A percentile compares a stretch with the other conserved stretches of the same genome.
phyloP scores from a whole-genome alignment of 352 stramenopile genomes.

The Aphanomyces invadans region DNA sequence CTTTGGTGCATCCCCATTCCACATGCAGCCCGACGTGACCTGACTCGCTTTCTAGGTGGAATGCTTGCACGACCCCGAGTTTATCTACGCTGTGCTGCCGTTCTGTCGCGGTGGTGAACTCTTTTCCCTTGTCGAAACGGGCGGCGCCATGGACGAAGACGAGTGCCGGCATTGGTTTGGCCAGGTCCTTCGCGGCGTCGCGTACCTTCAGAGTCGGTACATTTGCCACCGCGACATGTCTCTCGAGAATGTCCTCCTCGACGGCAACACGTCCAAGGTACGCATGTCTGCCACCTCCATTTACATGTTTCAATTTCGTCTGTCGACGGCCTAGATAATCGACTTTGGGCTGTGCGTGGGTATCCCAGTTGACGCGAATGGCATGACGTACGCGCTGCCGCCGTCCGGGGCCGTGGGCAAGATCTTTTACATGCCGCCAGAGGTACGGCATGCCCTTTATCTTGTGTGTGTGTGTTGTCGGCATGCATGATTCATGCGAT shows the following conservation, averaged over 20 bases:
- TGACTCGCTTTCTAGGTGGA: conserved; percentile 41
- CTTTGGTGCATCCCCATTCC: conserved; percentile 40
- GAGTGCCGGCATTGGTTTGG: conserved; percentile 80
- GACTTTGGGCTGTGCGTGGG: conserved; percentile 81
- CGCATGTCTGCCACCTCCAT: background rate
- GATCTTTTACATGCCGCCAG: conserved; percentile 86
- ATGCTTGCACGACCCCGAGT: conserved; percentile 75
- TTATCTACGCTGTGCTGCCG: conserved; percentile 76
- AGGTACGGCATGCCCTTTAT: conserved; percentile 50
- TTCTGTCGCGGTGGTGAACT: conserved; percentile 81
- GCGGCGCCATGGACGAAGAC: conserved; percentile 63
- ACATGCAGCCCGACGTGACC: background rate
- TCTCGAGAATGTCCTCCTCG: conserved; percentile 77
- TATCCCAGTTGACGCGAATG: conserved; percentile 71
- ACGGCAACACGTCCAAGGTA: conserved; percentile 78
- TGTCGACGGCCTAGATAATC: conserved; percentile 83
- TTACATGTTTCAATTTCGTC: too few species aligned
- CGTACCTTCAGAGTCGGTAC: conserved; percentile 74
- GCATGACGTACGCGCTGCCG: conserved; percentile 80
- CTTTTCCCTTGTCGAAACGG: conserved; percentile 76
- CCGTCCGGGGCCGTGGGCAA: conserved; percentile 75
- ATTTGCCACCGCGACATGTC: conserved; percentile 87
- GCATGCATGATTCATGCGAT: too few species aligned
- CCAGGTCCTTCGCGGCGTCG: conserved; percentile 68
- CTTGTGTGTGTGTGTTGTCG: too few species aligned